phyloP scores from a whole-genome alignment of 1,284 basidiomycete species.

The Fomitiporia mediterranea region DNA sequence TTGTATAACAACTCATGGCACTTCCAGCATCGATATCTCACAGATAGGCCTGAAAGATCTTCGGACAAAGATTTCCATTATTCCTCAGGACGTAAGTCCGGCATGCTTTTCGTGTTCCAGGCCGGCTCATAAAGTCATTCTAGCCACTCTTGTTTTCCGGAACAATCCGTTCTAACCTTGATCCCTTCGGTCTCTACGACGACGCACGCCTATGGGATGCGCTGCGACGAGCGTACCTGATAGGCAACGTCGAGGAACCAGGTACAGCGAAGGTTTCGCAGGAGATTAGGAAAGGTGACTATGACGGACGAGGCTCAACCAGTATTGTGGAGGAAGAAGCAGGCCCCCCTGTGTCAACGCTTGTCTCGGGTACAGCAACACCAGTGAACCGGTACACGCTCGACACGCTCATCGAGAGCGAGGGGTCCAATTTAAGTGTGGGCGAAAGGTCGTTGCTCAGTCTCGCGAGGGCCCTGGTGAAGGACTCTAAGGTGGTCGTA shows the following conservation, averaged over 20 bases:
- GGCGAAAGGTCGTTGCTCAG: conserved; percentile 64
- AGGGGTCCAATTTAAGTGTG: conserved; percentile 60
- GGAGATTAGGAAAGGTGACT: background rate
- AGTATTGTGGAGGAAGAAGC: background rate
- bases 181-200: conserved; percentile 60
- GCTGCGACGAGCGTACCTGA: conserved; percentile 52
- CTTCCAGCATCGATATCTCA: conserved; percentile 49
- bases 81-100: conserved; percentile 46
- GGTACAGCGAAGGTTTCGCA: background rate
- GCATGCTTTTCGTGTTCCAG: background rate
- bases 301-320: conserved; percentile 1
- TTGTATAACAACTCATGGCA: conserved; percentile 27
- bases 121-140: background rate
- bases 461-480: conserved; percentile 66
- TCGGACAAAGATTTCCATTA: conserved; percentile 44
- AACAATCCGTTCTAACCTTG: conserved; percentile 61
- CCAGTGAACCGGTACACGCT: conserved; percentile 39
- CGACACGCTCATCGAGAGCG: conserved; percentile 57
- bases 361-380: conserved; percentile 22
- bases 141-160: conserved; percentile 50
- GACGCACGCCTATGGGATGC: conserved; percentile 61
- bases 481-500: conserved; percentile 53
- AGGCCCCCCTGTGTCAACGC: conserved; percentile 2
- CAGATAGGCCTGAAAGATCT: conserved; percentile 46
- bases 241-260: conserved; percentile 28